Evolutionary conservation across 768 basidiomycete species (phyloP), one percentile per base, ranked within the genome.

Genomic region (Leucocoprinus sp.): DNA sequence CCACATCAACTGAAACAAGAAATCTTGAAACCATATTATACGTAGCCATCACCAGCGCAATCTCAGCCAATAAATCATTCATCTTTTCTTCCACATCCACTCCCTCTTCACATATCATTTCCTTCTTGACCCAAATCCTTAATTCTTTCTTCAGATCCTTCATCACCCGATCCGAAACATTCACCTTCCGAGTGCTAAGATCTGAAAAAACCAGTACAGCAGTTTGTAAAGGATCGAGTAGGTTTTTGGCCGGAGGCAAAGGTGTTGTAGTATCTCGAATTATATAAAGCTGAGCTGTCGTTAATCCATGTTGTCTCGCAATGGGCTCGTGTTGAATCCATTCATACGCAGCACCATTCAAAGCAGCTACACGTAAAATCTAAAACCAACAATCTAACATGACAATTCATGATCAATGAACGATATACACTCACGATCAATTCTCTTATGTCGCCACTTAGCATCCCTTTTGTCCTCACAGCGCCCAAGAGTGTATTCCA

Each of bases 21-120:
- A 82, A 74, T n/a, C 82, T 68, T 15, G 79, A 81, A 5, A 84
- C 80, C 75, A 82, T 77, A 61, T 82, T 82, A 60, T 84, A 84
- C 0, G 67, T 61, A 4, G 74, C 74, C 0, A 73, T 71, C 1
- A 74, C 64, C 42, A 74, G 67, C 0, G 70, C 66, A 15, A 71
- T 74, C 54, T 84, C 81, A 28, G 77, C 72, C 29, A 80, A 65
- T 6, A 76, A 51, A 55, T 71, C 71, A 36, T 75, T 65, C 0
- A 61, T 57, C 39, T 54, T 53, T 5, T 52, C 58, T 34, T 64
- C 53, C 9, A 61, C 41, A 1, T 60, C 58, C 9, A 61, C 41
- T 2, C 59, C 58, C 9, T 59, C 51, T 11, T 52, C 49, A 1
- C 29, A 52, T 12, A 8, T 50, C 56, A 5, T 52, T 38, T 52